Conservation (phyloP, 768 basidiomycete genomes). For the Psilocybe subaeruginosa region DNA sequence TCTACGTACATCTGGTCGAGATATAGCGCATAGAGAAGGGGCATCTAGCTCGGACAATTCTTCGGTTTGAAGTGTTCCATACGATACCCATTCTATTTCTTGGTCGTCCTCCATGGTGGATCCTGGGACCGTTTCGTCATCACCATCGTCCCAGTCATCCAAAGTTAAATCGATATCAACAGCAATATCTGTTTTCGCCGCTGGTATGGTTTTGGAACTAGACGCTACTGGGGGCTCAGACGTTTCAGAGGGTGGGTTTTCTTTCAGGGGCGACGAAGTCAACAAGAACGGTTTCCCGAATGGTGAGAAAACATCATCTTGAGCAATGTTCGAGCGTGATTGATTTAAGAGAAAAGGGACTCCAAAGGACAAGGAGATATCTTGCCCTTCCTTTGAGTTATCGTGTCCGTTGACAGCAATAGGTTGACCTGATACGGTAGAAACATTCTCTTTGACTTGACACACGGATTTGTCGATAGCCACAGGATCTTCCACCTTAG, state of each 20-base stretch:
- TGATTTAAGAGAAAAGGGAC: conserved; percentile 15
- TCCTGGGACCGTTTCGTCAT: conserved; percentile 53
- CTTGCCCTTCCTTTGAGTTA: background rate
- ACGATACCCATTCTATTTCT: conserved; percentile 4
- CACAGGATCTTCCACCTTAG: background rate
- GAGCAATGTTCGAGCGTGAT: background rate
- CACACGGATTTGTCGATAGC: background rate
- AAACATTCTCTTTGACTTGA: conserved; percentile 3
- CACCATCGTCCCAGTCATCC: conserved; percentile 70
- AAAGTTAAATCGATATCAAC: conserved; percentile 32
- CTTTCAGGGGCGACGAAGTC: background rate
- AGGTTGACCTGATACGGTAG: background rate
- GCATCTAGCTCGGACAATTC: background rate
- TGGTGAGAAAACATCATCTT: background rate
- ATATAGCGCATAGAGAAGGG: background rate
- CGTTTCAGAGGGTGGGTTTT: background rate
- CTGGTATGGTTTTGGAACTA: background rate
- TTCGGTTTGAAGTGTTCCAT: background rate
- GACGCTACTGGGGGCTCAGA: background rate
- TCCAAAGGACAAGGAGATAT: conserved; percentile 18
- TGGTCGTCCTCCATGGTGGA: background rate
- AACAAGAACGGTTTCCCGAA: conserved; percentile 13
- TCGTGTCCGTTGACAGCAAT: background rate
- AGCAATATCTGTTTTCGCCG: conserved; percentile 7
- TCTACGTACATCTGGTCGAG: background rate